Evolutionary conservation across 2,329 filamentous ascomycete genomes (phyloP), one percentile per base, ranked within the genome.

Genomic region (Ophiostoma sp.): DNA sequence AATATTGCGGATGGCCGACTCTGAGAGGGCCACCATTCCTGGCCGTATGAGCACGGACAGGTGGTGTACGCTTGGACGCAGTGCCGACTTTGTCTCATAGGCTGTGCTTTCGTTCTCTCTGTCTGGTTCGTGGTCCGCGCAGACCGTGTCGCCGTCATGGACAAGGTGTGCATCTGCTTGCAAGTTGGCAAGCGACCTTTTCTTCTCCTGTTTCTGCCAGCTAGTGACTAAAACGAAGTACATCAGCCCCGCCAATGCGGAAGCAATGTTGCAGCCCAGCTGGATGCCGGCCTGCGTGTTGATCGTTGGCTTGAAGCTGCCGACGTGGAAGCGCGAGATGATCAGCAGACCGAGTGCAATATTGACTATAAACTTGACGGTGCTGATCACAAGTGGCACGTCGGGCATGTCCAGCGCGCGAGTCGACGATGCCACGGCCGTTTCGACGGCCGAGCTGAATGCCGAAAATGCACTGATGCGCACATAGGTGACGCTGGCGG

Each of bases 351-450:
- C 88, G 0, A 91, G 79, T 1, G 87, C 69, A 67, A 92, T 91
- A 72, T 91, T 91, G 70, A 89, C 75, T 0, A 79, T 77, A 67
- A 91, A 89, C 71, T 89, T 89, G 66, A 82, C 79, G 0, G 81
- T 82, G 74, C 84, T 90, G 71, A 91, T 88, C 0, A 89, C 73
- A 0, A 92, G 77, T 0, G 88, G 88, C 0, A 91, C 86, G 73
- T 92, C 88, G 0, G 89, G 89, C 66, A 85, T 83, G 74, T 91
- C 89, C 1, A 92, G 76, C 0, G 89, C 87, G 60, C 89, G 79
- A 0, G 88, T 90, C 0, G 83, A 82, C 1, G 83, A 80, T 0
- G 84, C 81, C 0, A 91, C 85, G 0, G 88, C 85, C 0, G 83
- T 84, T 74, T 91, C 86, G 4, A 91, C 76, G 0, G 88, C 83